These are phyloP conservation scores for Sporothrix curviconia DNA, from an alignment of 2,329 filamentous ascomycete genomes.

Conservation along the genomic window DNA sequence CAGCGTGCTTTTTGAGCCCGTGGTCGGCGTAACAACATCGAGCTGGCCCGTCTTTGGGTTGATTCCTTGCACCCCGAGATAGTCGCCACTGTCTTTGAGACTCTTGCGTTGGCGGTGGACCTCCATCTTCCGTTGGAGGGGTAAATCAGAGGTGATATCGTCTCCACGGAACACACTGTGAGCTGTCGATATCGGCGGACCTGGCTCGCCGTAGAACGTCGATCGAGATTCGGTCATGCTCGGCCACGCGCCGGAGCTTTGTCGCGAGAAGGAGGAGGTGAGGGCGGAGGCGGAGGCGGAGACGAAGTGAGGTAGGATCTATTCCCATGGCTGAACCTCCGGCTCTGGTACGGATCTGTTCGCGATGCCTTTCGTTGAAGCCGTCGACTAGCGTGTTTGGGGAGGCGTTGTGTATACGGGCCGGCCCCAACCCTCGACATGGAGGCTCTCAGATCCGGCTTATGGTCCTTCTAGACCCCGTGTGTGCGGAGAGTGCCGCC, in stretches of 20 bases:
- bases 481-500: conserved; percentile 39
- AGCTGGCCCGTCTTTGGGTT: conserved; percentile 51
- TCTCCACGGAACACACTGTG: background rate
- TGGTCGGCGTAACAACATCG: conserved; percentile 44
- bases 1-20: conserved; percentile 36
- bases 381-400: background rate
- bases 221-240: background rate
- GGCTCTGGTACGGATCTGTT: background rate
- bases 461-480: conserved; percentile 15
- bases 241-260: background rate
- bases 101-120: conserved; percentile 36
- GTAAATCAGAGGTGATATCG: conserved; percentile 14
- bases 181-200: too few relatives aligned
- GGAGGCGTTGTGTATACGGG: background rate
- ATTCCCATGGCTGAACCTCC: background rate
- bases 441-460: background rate
- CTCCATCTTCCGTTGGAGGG: conserved; percentile 30
- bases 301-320: background rate
- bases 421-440: too few relatives aligned
- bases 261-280: background rate
- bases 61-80: conserved; percentile 51
- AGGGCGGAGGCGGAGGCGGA: background rate
- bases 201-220: background rate
- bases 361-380: background rate
- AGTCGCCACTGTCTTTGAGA: conserved; percentile 51